Evolutionary conservation across 2,329 filamentous ascomycete species (phyloP).

Genomic region (Colletotrichum eleusines): DNA sequence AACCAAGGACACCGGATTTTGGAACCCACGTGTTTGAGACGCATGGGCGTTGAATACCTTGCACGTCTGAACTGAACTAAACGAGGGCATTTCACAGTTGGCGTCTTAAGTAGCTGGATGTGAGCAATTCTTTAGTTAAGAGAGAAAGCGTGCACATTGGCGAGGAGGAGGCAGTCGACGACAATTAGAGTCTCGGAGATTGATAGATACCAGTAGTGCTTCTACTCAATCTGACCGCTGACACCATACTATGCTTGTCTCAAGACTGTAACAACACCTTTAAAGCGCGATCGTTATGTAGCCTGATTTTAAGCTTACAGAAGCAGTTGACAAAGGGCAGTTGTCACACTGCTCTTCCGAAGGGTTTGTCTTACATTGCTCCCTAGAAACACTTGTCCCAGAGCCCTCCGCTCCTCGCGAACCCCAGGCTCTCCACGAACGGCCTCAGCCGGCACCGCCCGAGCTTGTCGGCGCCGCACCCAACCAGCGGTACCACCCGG

Average conservation of each 20-base stretch:
- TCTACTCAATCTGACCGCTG: background rate
- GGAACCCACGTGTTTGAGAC: background rate
- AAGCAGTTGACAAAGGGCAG: background rate
- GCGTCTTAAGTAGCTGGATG: background rate
- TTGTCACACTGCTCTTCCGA: no score
- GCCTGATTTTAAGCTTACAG: background rate
- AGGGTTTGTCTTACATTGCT: no score
- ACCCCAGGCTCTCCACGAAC: no score
- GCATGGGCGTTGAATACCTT: no score
- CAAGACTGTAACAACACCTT: conserved; percentile 43
- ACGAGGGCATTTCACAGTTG: no score
- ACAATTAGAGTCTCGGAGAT: background rate
- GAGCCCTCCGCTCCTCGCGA: no score
- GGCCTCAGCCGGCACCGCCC: no score
- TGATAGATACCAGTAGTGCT: background rate
- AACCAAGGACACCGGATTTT: conserved; percentile 43
- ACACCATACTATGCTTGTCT: background rate
- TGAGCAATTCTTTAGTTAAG: background rate
- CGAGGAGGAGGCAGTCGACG: background rate
- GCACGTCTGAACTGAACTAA: background rate
- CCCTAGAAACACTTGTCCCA: no score
- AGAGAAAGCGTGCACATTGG: background rate
- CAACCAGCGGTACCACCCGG: no score
- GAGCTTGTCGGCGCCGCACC: no score
- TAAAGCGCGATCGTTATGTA: conserved; percentile 43